Percentiles rank a stretch among this genome's conserved stretches.
Evolutionary conservation across 495 filamentous ascomycete genomes (phyloP).

Genomic region (Hypoxylon perforatum): DNA sequence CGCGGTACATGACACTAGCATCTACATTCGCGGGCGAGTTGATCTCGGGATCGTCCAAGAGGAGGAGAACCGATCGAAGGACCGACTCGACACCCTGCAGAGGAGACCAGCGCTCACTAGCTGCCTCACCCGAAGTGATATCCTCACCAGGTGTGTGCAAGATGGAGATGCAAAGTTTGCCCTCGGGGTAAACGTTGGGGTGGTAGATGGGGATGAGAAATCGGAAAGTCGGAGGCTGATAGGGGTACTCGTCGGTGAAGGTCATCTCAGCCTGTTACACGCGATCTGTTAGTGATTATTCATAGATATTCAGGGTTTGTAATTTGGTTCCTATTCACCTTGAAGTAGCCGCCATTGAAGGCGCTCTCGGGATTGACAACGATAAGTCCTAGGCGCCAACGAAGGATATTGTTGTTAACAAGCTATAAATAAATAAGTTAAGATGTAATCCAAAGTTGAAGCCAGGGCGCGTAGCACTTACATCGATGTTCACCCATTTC

Average conservation of each 20-base stretch:
- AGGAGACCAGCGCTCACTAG: constrained; percentile 90
- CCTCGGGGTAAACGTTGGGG: constrained; percentile 92
- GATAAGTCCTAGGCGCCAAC: constrained; percentile 88
- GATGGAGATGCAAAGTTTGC: constrained; percentile 95
- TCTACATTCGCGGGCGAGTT: constrained; percentile 96
- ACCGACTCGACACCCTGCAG: constrained; percentile 94
- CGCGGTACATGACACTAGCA: constrained; percentile 85
- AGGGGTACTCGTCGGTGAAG: constrained; percentile 91
- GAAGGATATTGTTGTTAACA: constrained; percentile 79
- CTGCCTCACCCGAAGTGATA: constrained; percentile 87
- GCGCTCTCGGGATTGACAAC: constrained; percentile 90
- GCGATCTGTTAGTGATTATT: constrained; percentile 18
- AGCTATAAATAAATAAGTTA: constrained; percentile 59
- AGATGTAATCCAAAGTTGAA: neutral
- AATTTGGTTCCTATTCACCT: constrained; percentile 50
- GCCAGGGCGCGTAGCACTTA: constrained; percentile 50
- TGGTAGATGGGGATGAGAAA: constrained; percentile 85
- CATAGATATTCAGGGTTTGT: constrained; percentile 5
- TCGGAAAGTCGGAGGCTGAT: constrained; percentile 88
- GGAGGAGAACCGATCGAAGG: constrained; percentile 88
- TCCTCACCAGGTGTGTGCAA: constrained; percentile 93
- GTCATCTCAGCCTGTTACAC: constrained; percentile 75
- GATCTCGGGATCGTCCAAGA: constrained; percentile 93
- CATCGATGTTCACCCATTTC: constrained; percentile 90
- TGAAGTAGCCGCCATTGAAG: constrained; percentile 94